These are phyloP conservation scores for Fraxinus velutina DNA, from an alignment of 305 asterid species.

Conservation along the genomic window DNA sequence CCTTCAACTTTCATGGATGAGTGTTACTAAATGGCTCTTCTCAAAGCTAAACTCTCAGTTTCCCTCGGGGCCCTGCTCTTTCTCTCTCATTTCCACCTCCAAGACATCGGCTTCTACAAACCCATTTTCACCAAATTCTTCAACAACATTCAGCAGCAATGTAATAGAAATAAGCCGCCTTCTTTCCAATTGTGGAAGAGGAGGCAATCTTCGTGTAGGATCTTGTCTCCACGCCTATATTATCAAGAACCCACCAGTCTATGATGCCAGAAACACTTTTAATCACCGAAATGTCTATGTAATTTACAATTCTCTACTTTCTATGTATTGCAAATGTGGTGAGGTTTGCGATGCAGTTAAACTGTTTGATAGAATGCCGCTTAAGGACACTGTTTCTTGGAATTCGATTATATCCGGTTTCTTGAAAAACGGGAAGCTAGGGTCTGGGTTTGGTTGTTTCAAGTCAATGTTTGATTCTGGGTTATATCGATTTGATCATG, in stretches of 20 bases:
- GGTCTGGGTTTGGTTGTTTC: slow-evolving; percentile 51
- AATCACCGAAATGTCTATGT: slow-evolving; percentile 16
- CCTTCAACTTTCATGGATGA: slow-evolving; percentile 34
- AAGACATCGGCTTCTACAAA: slow-evolving; percentile 20
- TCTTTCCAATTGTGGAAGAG: slow-evolving; percentile 47
- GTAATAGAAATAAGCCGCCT: slow-evolving; percentile 38
- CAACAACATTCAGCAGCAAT: slow-evolving; percentile 19
- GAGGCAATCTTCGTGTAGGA: slow-evolving; percentile 55
- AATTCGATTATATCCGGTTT: slow-evolving; percentile 78
- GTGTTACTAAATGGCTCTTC: slow-evolving; percentile 20
- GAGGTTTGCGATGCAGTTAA: slow-evolving; percentile 39
- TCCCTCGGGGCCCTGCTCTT: slow-evolving; percentile 23
- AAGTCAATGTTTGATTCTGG: slow-evolving; percentile 38
- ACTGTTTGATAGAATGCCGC: slow-evolving; percentile 71
- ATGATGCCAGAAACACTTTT: slow-evolving; percentile 1
- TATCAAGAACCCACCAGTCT: slow-evolving; percentile 48
- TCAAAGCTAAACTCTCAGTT: not conserved
- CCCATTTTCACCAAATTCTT: slow-evolving; percentile 25
- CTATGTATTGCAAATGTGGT: slow-evolving; percentile 49
- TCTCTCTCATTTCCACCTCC: slow-evolving; percentile 10
- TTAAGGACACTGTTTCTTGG: slow-evolving; percentile 70
- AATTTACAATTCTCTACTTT: slow-evolving; percentile 54
- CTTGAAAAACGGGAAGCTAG: slow-evolving; percentile 37
- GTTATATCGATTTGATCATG: slow-evolving; percentile 47
- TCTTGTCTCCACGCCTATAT: slow-evolving; percentile 59